Evolutionary conservation across 768 basidiomycete genomes (phyloP), one percentile per base, ranked within the genome.

Genomic region (Mrakia gelida): DNA sequence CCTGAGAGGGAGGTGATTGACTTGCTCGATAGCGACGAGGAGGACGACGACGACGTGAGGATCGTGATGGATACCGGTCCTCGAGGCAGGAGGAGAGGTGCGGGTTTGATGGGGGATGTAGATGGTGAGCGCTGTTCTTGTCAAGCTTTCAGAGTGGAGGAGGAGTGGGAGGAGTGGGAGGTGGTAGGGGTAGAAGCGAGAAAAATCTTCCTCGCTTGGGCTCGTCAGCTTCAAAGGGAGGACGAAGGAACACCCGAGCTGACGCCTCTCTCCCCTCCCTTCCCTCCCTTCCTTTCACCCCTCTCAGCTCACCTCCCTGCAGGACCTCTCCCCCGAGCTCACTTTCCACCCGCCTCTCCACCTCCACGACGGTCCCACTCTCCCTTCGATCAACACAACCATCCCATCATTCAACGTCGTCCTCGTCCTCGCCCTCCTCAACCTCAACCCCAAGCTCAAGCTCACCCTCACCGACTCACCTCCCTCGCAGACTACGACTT

Each of bases 311-410:
- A 45, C n/a, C 26, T 18, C 26, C 41, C 32, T 38, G 38, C 4
- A 38, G 38, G 38, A 38, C 63, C 63, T 61, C 59, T 21, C 10
- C 16, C 63, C 30, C 4, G 4, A 8, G 34, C 32, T 23, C 38
- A 13, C 38, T 30, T 38, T 23, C 41, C 34, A 10, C 67, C 67
- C 41, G 67, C 67, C 8, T 41, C 67, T 7, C 34, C 67, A n/a
- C 67, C 67, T 38, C 67, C 67, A 10, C 67, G 67, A 34, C 67
- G 67, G 7, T 70, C 67, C 9, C 67, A 70, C 38, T 70, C 67
- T 8, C 67, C 67, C 7, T 38, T 70, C 67, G 34, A 41, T 38
- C 67, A 34, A 41, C 34, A 41, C 15, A 38, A 70, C 41, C 59
- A 59, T 9, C 59, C 28, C 59, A 26, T 70, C 59, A 26, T 70